Conservation (phyloP, 805 yeast species). For the Spathaspora girioi region DNA sequence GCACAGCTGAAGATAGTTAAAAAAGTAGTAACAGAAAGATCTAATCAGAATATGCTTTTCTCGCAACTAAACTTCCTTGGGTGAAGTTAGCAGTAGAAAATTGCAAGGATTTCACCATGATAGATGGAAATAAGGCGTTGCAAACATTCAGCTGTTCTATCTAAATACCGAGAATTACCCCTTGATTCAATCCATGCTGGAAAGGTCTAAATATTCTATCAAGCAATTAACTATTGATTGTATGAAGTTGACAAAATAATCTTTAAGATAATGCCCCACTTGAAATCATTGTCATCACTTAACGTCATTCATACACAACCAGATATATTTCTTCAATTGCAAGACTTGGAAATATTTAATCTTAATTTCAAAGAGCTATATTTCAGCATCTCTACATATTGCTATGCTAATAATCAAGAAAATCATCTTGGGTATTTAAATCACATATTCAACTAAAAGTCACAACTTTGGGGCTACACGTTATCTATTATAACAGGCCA, state of each 20-base stretch:
- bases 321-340: background rate
- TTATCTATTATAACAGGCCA: too few relatives aligned
- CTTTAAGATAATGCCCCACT: background rate
- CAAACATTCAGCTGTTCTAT: too few relatives aligned
- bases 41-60: background rate
- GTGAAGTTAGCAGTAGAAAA: too few relatives aligned
- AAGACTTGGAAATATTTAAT: background rate
- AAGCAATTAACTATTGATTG: background rate
- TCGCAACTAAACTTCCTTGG: background rate
- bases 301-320: background rate
- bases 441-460: background rate
- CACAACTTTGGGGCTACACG: too few relatives aligned
- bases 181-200: too few relatives aligned
- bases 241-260: background rate
- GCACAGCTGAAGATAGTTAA: background rate
- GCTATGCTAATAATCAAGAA: too few relatives aligned
- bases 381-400: background rate
- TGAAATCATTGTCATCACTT: background rate
- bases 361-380: background rate
- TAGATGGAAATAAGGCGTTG: too few relatives aligned
- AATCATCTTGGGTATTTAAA: background rate
- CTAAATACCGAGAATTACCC: too few relatives aligned
- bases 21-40: background rate
- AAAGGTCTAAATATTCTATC: too few relatives aligned
- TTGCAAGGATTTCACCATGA: too few relatives aligned